phyloP scores from a whole-genome alignment of 441 rosid genomes.

The Hura crepitans region DNA sequence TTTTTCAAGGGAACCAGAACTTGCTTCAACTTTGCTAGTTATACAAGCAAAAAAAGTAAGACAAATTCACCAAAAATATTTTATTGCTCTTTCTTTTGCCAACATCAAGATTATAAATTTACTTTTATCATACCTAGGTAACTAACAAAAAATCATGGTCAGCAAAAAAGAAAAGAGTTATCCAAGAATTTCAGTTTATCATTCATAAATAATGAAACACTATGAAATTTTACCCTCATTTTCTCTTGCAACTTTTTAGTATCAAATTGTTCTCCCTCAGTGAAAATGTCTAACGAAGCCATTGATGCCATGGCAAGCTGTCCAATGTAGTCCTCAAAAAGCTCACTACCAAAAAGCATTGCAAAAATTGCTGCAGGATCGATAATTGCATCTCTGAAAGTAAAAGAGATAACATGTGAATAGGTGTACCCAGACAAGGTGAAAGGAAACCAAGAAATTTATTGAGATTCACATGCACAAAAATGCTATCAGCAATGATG shows the following conservation, averaged over 20 bases:
- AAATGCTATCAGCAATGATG: not conserved
- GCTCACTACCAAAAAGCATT: constrained; percentile 98
- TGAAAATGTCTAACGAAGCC: constrained; percentile 85
- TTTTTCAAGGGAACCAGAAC: not conserved
- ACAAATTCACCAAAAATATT: not conserved
- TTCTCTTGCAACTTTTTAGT: constrained; percentile 80
- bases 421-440: constrained; percentile 10
- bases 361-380: constrained; percentile 97
- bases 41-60: not conserved
- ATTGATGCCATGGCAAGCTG: constrained; percentile 98
- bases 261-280: constrained; percentile 88
- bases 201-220: not conserved
- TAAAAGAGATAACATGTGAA: constrained; percentile 19
- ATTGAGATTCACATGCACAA: constrained; percentile 8
- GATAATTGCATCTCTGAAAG: constrained; percentile 79
- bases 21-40: not conserved
- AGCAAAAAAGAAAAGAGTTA: not conserved
- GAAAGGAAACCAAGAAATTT: not conserved
- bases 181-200: constrained; percentile 11
- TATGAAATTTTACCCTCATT: constrained; percentile 56
- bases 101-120: not conserved
- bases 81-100: not conserved
- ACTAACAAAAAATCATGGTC: not conserved
- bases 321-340: constrained; percentile 89
- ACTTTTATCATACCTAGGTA: not conserved